These are phyloP conservation scores for Saitozyma sp. DNA, from an alignment of 768 basidiomycete species.

Conservation along the genomic window DNA sequence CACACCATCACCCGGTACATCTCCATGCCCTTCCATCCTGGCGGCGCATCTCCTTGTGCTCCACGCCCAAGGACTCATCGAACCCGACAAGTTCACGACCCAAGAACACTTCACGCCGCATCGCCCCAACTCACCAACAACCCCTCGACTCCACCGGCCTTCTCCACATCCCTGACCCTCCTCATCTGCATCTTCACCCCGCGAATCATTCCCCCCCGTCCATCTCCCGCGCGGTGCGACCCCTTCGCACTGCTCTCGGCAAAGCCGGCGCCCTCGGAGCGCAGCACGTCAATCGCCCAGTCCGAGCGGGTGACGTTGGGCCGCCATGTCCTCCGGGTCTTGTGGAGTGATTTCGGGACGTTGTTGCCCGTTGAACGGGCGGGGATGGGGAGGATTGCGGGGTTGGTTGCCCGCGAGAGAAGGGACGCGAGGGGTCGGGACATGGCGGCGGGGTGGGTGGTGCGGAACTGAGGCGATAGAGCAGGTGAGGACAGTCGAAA, in stretches of 20 bases:
- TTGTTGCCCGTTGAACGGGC: conserved; percentile 45
- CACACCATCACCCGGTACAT: too few species aligned
- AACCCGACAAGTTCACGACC: neutral
- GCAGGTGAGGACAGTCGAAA: neutral
- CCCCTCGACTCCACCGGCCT: conserved; percentile 50
- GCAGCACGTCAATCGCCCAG: conserved; percentile 25
- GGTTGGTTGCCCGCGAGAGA: conserved; percentile 25
- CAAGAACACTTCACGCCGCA: neutral
- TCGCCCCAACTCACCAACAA: conserved; percentile 37
- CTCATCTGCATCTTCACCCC: conserved; percentile 49
- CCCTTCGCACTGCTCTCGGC: conserved; percentile 8
- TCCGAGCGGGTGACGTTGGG: conserved; percentile 43
- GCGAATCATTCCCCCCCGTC: conserved; percentile 17
- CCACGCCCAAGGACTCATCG: neutral
- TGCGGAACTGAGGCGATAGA: neutral
- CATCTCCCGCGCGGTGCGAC: neutral
- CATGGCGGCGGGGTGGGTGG: neutral
- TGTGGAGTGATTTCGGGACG: conserved; percentile 50
- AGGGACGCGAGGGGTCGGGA: neutral
- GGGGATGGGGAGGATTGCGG: conserved; percentile 44
- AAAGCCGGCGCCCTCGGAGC: neutral
- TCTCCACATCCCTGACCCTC: conserved; percentile 43
- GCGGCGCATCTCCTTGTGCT: too few species aligned
- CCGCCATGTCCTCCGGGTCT: conserved; percentile 45
- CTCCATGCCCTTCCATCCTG: too few species aligned